Percentiles rank a stretch among this genome's conserved stretches.
These are phyloP conservation scores for Gillenia trifoliata DNA, from an alignment of 306 rosid genomes.

Conservation along the genomic window DNA sequence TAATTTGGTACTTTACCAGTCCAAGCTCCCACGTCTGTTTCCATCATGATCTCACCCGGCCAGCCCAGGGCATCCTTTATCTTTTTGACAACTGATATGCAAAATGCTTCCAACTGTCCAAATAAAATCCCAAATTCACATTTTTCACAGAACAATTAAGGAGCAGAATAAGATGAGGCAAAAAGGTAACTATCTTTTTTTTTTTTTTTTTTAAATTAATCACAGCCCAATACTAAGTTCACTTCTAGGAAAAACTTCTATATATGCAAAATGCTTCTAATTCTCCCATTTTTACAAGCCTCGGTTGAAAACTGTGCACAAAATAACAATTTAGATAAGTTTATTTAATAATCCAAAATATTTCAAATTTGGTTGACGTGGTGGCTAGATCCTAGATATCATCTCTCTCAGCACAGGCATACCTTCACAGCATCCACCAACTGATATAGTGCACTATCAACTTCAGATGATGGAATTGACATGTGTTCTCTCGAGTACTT, in stretches of 20 bases:
- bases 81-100: conserved; percentile 49
- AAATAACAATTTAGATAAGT: not conserved
- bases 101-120: conserved; percentile 64
- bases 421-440: conserved; percentile 50
- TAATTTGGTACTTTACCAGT: conserved; percentile 72
- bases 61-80: conserved; percentile 65
- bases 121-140: conserved; percentile 21
- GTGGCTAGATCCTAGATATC: not conserved
- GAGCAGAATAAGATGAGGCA: not conserved
- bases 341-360: not conserved
- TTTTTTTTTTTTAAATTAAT: not conserved
- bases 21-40: conserved; percentile 63
- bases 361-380: not conserved
- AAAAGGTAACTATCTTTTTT: not conserved
- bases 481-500: conserved; percentile 28
- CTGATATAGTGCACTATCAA: conserved; percentile 34
- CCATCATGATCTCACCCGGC: conserved; percentile 53
- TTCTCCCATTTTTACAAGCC: not conserved
- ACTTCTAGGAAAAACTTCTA: not conserved
- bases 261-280: not conserved
- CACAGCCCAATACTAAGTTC: not conserved
- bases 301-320: not conserved
- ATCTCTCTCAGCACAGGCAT: not conserved
- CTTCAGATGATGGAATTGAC: conserved; percentile 48
- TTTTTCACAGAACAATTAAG: conserved; percentile 9